Conservation (phyloP, 495 filamentous ascomycete species). For the Penicillium maclennaniae region DNA sequence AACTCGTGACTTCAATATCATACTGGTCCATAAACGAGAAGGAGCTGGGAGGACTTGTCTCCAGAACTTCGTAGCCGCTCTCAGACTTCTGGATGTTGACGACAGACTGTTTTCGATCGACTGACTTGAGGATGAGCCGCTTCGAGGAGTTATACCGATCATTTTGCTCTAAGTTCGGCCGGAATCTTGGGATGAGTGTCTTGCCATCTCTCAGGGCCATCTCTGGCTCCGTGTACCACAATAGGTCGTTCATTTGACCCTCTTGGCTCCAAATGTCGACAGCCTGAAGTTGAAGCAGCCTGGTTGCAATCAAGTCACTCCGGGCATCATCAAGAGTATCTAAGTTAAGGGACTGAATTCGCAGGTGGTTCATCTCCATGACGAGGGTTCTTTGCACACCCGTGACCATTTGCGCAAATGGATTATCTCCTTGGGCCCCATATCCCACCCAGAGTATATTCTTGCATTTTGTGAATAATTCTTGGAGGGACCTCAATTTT, state of each 20-base stretch:
- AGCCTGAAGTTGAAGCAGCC: constrained; percentile 22
- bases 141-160: constrained; percentile 37
- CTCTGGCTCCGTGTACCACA: constrained; percentile 27
- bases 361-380: constrained; percentile 23
- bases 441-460: constrained; percentile 39
- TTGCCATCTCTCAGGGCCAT: constrained; percentile 19
- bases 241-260: constrained; percentile 7
- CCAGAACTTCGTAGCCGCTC: constrained; percentile 12
- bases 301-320: constrained; percentile 11
- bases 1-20: constrained; percentile 10
- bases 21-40: background rate
- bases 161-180: constrained; percentile 21
- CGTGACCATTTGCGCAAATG: constrained; percentile 35
- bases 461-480: constrained; percentile 32
- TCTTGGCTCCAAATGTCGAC: constrained; percentile 19
- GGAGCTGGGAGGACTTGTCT: background rate
- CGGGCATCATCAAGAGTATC: constrained; percentile 9
- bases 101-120: constrained; percentile 1
- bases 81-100: constrained; percentile 7
- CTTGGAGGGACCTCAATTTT: constrained; percentile 16
- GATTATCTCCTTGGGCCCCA: constrained; percentile 30
- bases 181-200: constrained; percentile 30
- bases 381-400: constrained; percentile 34
- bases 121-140: constrained; percentile 21
- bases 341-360: constrained; percentile 29